Base-by-base conservation (phyloP, 306 rosid species). In the Fragaria ananassa region DNA sequence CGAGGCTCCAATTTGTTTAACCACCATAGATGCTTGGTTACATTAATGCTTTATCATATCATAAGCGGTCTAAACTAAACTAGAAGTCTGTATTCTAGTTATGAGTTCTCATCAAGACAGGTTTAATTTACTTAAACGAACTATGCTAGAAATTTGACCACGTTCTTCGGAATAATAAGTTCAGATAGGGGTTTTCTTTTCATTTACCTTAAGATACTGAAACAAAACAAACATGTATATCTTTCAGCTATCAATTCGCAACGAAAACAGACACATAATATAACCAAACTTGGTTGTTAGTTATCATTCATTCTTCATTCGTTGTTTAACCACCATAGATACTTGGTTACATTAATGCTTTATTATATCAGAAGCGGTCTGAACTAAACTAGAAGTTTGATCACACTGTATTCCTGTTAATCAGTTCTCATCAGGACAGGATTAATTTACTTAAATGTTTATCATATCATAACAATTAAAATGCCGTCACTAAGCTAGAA, bases 1-100 rank as follows among this genome's bases (percentile, higher is more conserved):
- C 80, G 91, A 87, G 47, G 85, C 90, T 88, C 87, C 93, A 76
- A 21, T 62, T 64, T 37, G 50, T 15, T 57, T 6, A 58, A 56
- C 64, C 27, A 13, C 17, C n/a, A 37, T 44, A 31, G 0, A 70
- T 9, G 12, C 47, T 3, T 4, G 8, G 64, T 10, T 53, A 61
- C 37, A 25, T 27, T 13, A 62, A 3, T 58, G 17, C 3, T 25
- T 15, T 15, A 31, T 25, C 10, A 62, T 29, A 62, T 13, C 68
- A 62, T 15, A 62, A 13, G 10, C 8, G 10, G 23, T 71, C 34
- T 19, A 51, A 10, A 57, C 34, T 10, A 51, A 51, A 18, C 62
- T 12, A 54, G 9, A 21, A 14, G 9, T 54, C 61, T 2, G 15
- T 21, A n/a, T 15, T 58, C 9, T 10, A 10, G 8, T 56, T 39